Evolutionary conservation across 805 yeast genomes (phyloP).

Genomic region (Pichia thaimueangensis): DNA sequence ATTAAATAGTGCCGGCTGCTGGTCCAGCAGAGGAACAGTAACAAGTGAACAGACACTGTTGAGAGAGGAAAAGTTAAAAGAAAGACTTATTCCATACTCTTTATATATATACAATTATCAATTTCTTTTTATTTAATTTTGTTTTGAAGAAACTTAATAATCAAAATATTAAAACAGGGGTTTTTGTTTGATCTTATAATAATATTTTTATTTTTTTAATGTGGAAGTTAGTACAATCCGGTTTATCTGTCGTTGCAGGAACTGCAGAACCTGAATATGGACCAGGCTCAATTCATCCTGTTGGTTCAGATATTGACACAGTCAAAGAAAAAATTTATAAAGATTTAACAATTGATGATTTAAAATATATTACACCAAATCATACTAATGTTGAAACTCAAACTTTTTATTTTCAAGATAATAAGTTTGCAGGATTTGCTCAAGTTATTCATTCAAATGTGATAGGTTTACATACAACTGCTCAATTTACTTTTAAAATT

Average conservation of each 20-base stretch:
- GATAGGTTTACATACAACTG: slow-evolving; percentile 80
- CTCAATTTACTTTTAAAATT: slow-evolving; percentile 89
- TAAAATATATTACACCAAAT: slow-evolving; percentile 66
- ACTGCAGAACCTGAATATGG: slow-evolving; percentile 98
- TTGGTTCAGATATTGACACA: slow-evolving; percentile 46
- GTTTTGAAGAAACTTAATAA: no score
- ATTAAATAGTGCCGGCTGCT: no score
- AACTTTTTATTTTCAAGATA: slow-evolving; percentile 72
- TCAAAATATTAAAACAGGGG: no score
- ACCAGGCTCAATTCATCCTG: slow-evolving; percentile 82
- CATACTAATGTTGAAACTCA: slow-evolving; percentile 94
- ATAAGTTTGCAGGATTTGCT: slow-evolving; percentile 76
- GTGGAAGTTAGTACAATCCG: slow-evolving; percentile 33
- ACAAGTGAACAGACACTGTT: no score
- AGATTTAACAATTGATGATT: slow-evolving; percentile 58
- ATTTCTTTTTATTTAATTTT: no score
- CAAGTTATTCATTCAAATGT: slow-evolving; percentile 93
- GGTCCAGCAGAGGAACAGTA: no score
- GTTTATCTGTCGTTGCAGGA: slow-evolving; percentile 87
- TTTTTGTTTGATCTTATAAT: no score
- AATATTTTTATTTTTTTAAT: no score
- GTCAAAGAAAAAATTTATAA: slow-evolving; percentile 55
- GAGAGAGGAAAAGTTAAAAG: no score
- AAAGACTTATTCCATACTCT: no score
- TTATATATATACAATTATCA: no score